A percentile compares a stretch with the other conserved stretches of the same genome.
phyloP scores from a whole-genome alignment of 2,329 filamentous ascomycete species.

The Cercospora brassicicola region DNA sequence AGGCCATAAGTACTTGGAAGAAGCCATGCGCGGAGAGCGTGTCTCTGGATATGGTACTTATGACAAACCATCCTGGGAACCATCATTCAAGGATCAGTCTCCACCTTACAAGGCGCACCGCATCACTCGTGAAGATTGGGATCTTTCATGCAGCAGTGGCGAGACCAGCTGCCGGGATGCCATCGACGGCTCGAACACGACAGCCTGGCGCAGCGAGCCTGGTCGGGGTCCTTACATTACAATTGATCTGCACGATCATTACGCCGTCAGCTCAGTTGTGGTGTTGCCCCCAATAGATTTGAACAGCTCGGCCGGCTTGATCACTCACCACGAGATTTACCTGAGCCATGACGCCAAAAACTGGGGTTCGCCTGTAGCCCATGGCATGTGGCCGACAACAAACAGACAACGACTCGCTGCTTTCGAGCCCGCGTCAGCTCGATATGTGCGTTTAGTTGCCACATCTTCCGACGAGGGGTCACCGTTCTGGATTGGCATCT shows the following conservation, averaged over 20 bases:
- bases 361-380: conserved; percentile 10
- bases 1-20: conserved; percentile 11
- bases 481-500: conserved; percentile 10
- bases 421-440: conserved; percentile 10
- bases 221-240: conserved; percentile 8
- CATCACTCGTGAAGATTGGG: conserved; percentile 11
- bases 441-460: conserved; percentile 9
- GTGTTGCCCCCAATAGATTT: conserved; percentile 10
- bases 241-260: conserved; percentile 10
- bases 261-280: conserved; percentile 8
- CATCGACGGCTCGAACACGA: conserved; percentile 9
- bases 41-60: conserved; percentile 13
- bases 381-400: conserved; percentile 8
- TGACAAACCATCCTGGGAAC: conserved; percentile 12
- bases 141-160: conserved; percentile 12
- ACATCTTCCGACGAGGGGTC: conserved; percentile 10
- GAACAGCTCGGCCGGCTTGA: conserved; percentile 11
- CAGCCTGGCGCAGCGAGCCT: conserved; percentile 11
- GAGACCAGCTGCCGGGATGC: conserved; percentile 11
- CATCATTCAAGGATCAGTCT: conserved; percentile 7
- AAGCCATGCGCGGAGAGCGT: conserved; percentile 12
- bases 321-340: conserved; percentile 13
- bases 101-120: conserved; percentile 11
- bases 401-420: conserved; percentile 10
- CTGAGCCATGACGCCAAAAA: conserved; percentile 7